These are phyloP conservation scores for Breviolum minutum DNA, from an alignment of 73 alveolate genomes.

Conservation along the genomic window DNA sequence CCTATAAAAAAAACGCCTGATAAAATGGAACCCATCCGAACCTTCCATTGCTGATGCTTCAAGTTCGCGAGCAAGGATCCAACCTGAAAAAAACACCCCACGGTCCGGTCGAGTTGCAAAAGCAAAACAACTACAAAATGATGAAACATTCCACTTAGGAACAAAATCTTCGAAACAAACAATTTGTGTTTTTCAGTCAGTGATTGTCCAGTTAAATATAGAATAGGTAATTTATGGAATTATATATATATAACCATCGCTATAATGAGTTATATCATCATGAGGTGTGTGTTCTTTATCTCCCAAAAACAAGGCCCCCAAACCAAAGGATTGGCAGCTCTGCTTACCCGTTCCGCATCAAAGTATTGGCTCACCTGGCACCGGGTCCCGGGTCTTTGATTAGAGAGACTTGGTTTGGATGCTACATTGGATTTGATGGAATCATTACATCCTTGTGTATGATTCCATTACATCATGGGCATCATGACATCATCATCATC, in stretches of 20 bases:
- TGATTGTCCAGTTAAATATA: too few relatives aligned
- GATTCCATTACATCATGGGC: too few relatives aligned
- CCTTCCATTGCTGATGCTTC: constrained; percentile 95
- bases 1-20: neutral
- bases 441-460: too few relatives aligned
- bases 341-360: constrained; percentile 91
- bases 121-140: neutral
- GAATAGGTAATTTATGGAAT: too few relatives aligned
- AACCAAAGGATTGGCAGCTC: constrained; percentile 59
- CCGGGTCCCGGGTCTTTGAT: neutral
- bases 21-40: neutral
- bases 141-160: neutral
- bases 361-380: constrained; percentile 93
- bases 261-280: neutral
- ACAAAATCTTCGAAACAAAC: too few relatives aligned
- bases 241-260: neutral
- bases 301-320: neutral
- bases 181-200: too few relatives aligned
- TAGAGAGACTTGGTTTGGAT: neutral
- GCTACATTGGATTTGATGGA: neutral
- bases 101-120: neutral
- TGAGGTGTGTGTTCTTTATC: too few relatives aligned
- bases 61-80: constrained; percentile 73
- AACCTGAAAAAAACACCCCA: neutral
- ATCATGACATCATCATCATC: too few relatives aligned